Evolutionary conservation across 345 rosid genomes (phyloP).

Genomic region (Boechera retrofracta): DNA sequence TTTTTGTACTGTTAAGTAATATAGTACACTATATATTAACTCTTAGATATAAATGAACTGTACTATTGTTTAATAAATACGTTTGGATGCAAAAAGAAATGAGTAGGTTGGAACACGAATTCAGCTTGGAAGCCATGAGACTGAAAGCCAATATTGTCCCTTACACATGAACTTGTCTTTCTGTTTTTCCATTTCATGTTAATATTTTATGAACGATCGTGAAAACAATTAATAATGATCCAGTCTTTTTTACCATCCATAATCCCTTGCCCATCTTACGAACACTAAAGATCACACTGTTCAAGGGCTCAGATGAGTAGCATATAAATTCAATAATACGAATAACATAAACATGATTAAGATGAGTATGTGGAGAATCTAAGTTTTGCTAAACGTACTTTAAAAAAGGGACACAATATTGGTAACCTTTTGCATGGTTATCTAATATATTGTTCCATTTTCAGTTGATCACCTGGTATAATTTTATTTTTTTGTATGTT

Average conservation of each 20-base stretch:
- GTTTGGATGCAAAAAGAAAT: background rate
- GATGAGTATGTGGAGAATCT: background rate
- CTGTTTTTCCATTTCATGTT: background rate
- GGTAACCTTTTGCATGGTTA: background rate
- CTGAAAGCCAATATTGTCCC: conserved; percentile 35
- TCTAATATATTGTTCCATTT: background rate
- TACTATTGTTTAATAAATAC: conserved; percentile 29
- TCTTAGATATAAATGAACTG: background rate
- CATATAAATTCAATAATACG: background rate
- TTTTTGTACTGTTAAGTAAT: background rate
- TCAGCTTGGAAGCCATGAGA: conserved; percentile 38
- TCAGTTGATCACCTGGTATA: background rate
- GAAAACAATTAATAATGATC: background rate
- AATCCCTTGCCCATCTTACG: conserved; percentile 1
- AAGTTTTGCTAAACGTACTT: background rate
- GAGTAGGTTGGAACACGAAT: conserved; percentile 37
- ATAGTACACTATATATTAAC: too few species aligned
- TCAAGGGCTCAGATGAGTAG: background rate
- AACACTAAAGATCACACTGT: background rate
- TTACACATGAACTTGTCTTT: conserved; percentile 44
- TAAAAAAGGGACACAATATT: background rate
- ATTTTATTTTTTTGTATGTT: background rate
- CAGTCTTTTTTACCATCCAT: background rate
- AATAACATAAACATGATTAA: background rate
- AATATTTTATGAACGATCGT: background rate